Conservation (phyloP, 371 early-diverging fungal species). For the Mortierella sp. region DNA sequence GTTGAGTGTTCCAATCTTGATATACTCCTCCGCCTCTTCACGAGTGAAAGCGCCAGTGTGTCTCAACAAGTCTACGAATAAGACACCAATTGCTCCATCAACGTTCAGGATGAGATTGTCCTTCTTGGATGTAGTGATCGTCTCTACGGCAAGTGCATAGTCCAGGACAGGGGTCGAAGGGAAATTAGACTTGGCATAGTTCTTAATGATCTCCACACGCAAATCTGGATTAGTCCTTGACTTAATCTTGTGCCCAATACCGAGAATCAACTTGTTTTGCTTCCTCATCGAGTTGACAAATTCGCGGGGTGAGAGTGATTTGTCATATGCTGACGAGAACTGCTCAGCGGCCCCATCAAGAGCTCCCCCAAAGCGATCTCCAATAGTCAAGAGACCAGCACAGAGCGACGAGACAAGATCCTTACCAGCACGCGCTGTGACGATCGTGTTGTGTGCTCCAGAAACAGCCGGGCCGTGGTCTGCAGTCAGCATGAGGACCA, state of each 20-base stretch:
- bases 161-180: conserved; percentile 90
- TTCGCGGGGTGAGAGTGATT: conserved; percentile 89
- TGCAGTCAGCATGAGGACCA: conserved; percentile 99
- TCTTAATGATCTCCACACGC: conserved; percentile 95
- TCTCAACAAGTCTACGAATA: conserved; percentile 95
- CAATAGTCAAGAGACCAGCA: conserved; percentile 94
- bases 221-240: conserved; percentile 98
- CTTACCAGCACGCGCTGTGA: conserved; percentile 98
- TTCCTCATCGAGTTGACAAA: conserved; percentile 94
- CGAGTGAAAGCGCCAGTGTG: conserved; percentile 93
- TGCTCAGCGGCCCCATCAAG: conserved; percentile 95
- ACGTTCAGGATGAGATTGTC: conserved; percentile 98
- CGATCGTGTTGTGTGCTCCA: conserved; percentile 98
- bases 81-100: conserved; percentile 96
- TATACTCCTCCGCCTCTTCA: conserved; percentile 97
- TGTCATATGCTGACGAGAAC: conserved; percentile 92
- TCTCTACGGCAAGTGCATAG: conserved; percentile 95
- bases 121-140: conserved; percentile 97
- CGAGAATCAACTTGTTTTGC: conserved; percentile 85
- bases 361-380: conserved; percentile 97
- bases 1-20: conserved; percentile 96
- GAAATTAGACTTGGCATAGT: conserved; percentile 92
- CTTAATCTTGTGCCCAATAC: conserved; percentile 99
- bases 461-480: conserved; percentile 98
- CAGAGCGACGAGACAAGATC: conserved; percentile 96